These are phyloP conservation scores for Aspergillus diversus DNA, from an alignment of 495 filamentous ascomycete species.

Conservation along the genomic window DNA sequence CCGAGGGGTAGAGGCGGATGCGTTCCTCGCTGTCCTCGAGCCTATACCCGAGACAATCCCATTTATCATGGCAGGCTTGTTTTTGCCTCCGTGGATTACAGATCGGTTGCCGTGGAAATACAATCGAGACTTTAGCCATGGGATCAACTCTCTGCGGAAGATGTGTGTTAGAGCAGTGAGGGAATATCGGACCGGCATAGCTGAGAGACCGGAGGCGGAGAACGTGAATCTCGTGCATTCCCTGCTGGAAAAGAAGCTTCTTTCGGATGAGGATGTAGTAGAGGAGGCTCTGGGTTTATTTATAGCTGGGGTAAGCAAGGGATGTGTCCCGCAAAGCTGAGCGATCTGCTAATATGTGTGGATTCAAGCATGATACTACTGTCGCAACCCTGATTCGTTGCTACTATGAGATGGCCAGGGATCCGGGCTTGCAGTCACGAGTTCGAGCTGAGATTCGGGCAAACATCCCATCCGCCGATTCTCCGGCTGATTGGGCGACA, in stretches of 20 bases:
- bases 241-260: background rate
- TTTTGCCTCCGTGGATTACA: background rate
- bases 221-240: background rate
- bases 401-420: background rate
- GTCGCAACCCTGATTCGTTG: background rate
- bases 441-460: background rate
- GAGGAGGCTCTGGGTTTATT: background rate
- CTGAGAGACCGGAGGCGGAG: background rate
- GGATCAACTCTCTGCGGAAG: background rate
- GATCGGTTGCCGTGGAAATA: background rate
- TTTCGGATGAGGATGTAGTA: background rate
- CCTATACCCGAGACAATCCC: background rate
- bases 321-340: background rate
- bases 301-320: background rate
- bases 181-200: background rate
- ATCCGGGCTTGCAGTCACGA: background rate
- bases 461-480: background rate
- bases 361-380: background rate
- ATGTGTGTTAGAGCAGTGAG: background rate
- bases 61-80: background rate
- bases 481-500: slow-evolving; percentile 9
- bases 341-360: background rate
- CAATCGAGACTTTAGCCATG: background rate
- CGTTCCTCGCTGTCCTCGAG: background rate
- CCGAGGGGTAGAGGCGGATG: background rate